Percentiles rank a stretch among this genome's conserved stretches.
These are phyloP conservation scores for Kwoniella botswanensis DNA, from an alignment of 768 basidiomycete species.

Conservation along the genomic window DNA sequence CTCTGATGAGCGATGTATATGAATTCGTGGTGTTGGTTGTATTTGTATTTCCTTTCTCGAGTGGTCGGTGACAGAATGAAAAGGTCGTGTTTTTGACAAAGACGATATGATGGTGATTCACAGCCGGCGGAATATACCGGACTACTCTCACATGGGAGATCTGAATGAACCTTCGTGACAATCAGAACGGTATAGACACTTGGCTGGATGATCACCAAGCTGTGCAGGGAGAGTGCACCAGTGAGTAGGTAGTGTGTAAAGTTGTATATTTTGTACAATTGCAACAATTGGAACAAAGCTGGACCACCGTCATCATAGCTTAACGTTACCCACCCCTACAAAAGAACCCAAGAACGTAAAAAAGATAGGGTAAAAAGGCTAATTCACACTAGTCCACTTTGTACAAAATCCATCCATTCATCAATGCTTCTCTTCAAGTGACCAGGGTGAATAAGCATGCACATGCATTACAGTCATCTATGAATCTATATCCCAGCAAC, in stretches of 20 bases:
- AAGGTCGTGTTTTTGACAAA: not conserved
- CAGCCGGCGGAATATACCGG: not conserved
- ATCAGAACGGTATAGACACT: not conserved
- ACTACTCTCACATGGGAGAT: not conserved
- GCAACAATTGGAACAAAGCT: no score
- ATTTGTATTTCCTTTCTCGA: not conserved
- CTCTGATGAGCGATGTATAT: no score
- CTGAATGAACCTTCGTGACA: not conserved
- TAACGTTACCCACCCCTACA: no score
- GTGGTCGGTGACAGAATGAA: not conserved
- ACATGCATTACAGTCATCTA: not conserved
- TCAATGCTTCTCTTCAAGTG: not conserved
- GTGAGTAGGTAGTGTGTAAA: no score
- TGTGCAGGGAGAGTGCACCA: no score
- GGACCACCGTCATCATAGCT: no score
- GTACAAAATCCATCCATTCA: not conserved
- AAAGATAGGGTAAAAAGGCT: no score
- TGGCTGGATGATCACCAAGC: no score
- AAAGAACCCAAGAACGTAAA: no score
- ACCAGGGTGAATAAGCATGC: not conserved
- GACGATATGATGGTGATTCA: not conserved
- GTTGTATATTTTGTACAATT: no score
- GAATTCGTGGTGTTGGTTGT: no score
- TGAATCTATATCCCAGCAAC: conserved; percentile 59
- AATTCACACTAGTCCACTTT: no score